Evolutionary conservation across 2,329 filamentous ascomycete species (phyloP).

Genomic region (Lizonia empirigonia): DNA sequence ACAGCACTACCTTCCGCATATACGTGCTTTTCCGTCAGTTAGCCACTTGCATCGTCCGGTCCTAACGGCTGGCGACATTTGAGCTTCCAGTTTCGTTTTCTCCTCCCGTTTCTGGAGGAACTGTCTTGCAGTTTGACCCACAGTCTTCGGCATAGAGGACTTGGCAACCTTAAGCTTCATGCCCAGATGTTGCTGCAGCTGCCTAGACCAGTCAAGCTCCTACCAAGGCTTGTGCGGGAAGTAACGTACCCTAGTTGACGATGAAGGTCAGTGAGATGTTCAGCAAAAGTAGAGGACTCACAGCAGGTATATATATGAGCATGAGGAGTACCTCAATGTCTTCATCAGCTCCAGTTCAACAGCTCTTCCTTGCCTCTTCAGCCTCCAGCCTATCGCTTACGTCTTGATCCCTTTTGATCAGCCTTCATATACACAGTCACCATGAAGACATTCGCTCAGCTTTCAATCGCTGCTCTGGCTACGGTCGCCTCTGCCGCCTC

Average conservation of each 20-base stretch:
- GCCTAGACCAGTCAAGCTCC: conserved; percentile 35
- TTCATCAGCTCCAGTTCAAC: conserved; percentile 29
- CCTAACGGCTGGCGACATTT: conserved; percentile 17
- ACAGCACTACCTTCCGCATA: conserved; percentile 24
- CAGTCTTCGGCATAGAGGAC: conserved; percentile 21
- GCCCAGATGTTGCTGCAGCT: conserved; percentile 26
- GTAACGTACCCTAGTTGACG: not conserved
- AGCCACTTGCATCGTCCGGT: conserved; percentile 6
- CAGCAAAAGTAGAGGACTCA: not conserved
- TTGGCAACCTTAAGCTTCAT: conserved; percentile 28
- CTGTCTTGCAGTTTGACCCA: conserved; percentile 22
- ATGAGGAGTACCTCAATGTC: conserved; percentile 8
- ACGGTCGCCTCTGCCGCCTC: conserved; percentile 35
- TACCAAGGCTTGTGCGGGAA: conserved; percentile 22
- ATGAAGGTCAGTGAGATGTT: not conserved
- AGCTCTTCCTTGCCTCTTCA: conserved; percentile 19
- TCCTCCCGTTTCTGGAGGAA: conserved; percentile 15
- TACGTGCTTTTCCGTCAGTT: conserved; percentile 7
- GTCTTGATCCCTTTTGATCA: conserved; percentile 10
- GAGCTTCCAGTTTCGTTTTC: conserved; percentile 11
- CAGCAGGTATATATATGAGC: conserved; percentile 31
- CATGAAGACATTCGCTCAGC: conserved; percentile 38
- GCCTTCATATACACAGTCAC: conserved; percentile 18
- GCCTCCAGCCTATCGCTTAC: conserved; percentile 11
- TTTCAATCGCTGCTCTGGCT: conserved; percentile 36